Base-by-base conservation (phyloP, 106 monocot species). In the Acanthochlamys bracteata region DNA sequence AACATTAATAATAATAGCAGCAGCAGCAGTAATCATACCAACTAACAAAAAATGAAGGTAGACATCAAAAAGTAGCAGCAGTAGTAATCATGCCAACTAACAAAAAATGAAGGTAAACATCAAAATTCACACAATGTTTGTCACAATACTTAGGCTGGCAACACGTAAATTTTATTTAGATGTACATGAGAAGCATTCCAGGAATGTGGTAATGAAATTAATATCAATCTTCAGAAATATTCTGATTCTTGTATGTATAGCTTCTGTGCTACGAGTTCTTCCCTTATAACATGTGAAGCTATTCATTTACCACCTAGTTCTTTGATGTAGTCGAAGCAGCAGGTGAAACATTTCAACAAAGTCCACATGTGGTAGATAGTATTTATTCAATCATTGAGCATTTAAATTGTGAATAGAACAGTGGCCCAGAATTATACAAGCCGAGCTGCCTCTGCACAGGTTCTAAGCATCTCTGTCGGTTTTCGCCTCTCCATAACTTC, bases 401-500 rank as follows among this genome's bases (percentile, higher is more conserved):
- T 19, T 51, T 51, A 8, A 1, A 15, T 13, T 51, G 17, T 55
- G 55, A 10, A 55, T 55, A 10, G 20, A 20, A 0, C 20, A 21
- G 20, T 55, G 55, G 10, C 20, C 0, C 22, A 54, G 53, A 17
- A 22, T 41, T 75, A 75, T 33, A 69, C 19, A 40, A 7, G 53
- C 25, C 66, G 41, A 7, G 69, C 69, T 57, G 75, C 69, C 53
- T 77, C 76, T 54, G 84, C 79, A 4, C 86, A 72, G 39, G 65
- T 45, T 66, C 86, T 79, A 21, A 95, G 55, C 17, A 41, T 60
- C 60, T 95, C 86, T 4, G 84, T 76, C 19, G 90, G 68, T 65
- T 95, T 86, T 41, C 94, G 90, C 76, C 86, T 84, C 73, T 84
- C 94, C 86, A 86, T 86, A 39, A 75, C 86, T 40, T 84, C 86